Evolutionary conservation across 2,329 filamentous ascomycete genomes (phyloP).

Genomic region (Phaeomoniella chlamydospora): DNA sequence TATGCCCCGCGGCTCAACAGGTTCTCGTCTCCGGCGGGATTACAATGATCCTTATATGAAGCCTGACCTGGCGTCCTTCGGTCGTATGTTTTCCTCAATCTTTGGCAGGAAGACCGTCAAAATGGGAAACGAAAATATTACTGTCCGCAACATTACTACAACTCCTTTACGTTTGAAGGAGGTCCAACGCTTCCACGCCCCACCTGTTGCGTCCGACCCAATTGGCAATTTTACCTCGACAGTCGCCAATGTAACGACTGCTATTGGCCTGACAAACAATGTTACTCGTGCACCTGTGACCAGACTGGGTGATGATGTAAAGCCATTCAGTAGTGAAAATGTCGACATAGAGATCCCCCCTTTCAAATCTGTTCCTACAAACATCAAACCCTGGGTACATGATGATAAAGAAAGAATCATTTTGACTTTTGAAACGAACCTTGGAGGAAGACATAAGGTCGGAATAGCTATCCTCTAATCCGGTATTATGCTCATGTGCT

Average conservation of each 20-base stretch:
- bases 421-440: constrained; percentile 53
- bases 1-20: no score
- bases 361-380: constrained; percentile 51
- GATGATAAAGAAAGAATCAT: constrained; percentile 52
- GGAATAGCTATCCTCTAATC: neutral
- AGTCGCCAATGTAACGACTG: constrained; percentile 27
- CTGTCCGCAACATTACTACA: constrained; percentile 68
- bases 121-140: constrained; percentile 30
- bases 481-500: neutral
- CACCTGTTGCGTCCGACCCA: constrained; percentile 22
- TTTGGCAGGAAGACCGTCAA: neutral
- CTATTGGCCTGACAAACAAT: constrained; percentile 29
- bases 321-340: constrained; percentile 47
- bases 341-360: constrained; percentile 50
- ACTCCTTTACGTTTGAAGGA: constrained; percentile 57
- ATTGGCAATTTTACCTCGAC: constrained; percentile 17
- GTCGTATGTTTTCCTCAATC: neutral
- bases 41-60: no score
- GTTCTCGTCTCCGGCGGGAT: no score
- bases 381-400: constrained; percentile 44
- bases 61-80: no score
- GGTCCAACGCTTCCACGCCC: constrained; percentile 58
- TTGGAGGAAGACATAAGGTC: constrained; percentile 45
- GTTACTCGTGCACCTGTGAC: constrained; percentile 26
- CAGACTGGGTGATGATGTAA: constrained; percentile 37